A percentile compares a stretch with the other conserved stretches of the same genome.
Evolutionary conservation across 352 stramenopile genomes (phyloP).

Genomic region (Globisporangium radiosum): DNA sequence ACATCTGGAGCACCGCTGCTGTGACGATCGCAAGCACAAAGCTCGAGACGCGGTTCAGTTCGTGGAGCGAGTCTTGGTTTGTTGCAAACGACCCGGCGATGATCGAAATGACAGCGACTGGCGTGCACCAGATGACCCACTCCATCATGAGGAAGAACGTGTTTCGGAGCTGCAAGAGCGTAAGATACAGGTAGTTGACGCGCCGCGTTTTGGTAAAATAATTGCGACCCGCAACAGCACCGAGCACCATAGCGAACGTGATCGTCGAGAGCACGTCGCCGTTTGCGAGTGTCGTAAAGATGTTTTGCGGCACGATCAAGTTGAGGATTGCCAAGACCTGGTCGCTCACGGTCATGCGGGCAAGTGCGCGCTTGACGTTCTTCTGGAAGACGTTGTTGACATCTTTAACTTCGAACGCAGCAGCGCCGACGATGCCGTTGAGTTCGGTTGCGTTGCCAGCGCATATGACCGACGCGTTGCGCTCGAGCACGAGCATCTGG

Average conservation of each 20-base stretch:
- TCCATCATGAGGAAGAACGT: conserved; percentile 65
- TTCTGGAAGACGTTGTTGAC: conserved; percentile 44
- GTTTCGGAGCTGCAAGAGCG: conserved; percentile 64
- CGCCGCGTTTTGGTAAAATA: conserved; percentile 52
- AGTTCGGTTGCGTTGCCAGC: conserved; percentile 5
- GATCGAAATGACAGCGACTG: conserved; percentile 57
- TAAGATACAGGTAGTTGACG: conserved; percentile 61
- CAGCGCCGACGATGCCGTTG: conserved; percentile 9
- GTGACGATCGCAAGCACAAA: conserved; percentile 39
- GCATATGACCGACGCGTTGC: background rate
- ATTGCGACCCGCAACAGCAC: conserved; percentile 41
- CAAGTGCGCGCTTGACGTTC: conserved; percentile 27
- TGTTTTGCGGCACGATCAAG: conserved; percentile 59
- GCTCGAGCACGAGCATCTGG: conserved; percentile 15
- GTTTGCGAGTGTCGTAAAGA: conserved; percentile 40
- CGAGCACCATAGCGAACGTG: conserved; percentile 62
- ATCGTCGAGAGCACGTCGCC: conserved; percentile 58
- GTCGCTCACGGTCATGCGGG: conserved; percentile 43
- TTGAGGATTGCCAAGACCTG: conserved; percentile 53
- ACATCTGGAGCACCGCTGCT: conserved; percentile 29
- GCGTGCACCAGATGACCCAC: conserved; percentile 60
- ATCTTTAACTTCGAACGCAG: conserved; percentile 38
- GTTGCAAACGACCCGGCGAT: conserved; percentile 51
- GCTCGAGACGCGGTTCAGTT: conserved; percentile 44
- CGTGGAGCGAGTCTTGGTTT: conserved; percentile 30